These are phyloP conservation scores for Fraxinus dipetala DNA, from an alignment of 305 asterid genomes.

Conservation along the genomic window DNA sequence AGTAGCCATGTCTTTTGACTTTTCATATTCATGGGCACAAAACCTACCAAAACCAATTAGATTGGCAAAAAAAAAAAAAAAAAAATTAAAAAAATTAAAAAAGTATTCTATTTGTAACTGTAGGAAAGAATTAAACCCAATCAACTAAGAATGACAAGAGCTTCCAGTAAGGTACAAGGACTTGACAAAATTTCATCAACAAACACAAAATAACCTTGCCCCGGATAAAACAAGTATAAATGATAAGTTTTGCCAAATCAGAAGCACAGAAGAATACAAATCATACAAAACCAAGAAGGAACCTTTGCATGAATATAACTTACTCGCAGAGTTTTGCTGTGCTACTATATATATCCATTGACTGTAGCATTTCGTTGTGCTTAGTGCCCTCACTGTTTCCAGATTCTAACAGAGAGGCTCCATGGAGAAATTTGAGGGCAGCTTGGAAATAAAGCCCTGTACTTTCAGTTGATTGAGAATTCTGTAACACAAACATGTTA, in stretches of 20 bases:
- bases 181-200: background rate
- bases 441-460: slow-evolving; percentile 83
- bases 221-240: background rate
- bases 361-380: slow-evolving; percentile 64
- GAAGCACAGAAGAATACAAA: slow-evolving; percentile 9
- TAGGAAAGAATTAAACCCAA: slow-evolving; percentile 12
- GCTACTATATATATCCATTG: slow-evolving; percentile 77
- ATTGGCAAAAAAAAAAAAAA: slow-evolving; percentile 11
- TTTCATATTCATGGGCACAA: slow-evolving; percentile 90
- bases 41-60: slow-evolving; percentile 46
- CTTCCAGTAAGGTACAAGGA: background rate
- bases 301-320: slow-evolving; percentile 33
- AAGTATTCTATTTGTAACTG: slow-evolving; percentile 13
- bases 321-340: slow-evolving; percentile 98
- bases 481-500: slow-evolving; percentile 47
- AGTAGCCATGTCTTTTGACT: slow-evolving; percentile 80
- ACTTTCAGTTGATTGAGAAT: slow-evolving; percentile 74
- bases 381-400: slow-evolving; percentile 62
- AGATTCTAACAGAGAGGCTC: slow-evolving; percentile 86
- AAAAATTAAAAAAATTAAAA: slow-evolving; percentile 15
- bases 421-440: slow-evolving; percentile 89
- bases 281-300: slow-evolving; percentile 11
- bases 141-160: slow-evolving; percentile 8
- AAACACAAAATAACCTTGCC: background rate
- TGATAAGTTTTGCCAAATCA: background rate